These are phyloP conservation scores for Massospora cicadina DNA, from an alignment of 371 early-diverging fungal species.

Conservation along the genomic window DNA sequence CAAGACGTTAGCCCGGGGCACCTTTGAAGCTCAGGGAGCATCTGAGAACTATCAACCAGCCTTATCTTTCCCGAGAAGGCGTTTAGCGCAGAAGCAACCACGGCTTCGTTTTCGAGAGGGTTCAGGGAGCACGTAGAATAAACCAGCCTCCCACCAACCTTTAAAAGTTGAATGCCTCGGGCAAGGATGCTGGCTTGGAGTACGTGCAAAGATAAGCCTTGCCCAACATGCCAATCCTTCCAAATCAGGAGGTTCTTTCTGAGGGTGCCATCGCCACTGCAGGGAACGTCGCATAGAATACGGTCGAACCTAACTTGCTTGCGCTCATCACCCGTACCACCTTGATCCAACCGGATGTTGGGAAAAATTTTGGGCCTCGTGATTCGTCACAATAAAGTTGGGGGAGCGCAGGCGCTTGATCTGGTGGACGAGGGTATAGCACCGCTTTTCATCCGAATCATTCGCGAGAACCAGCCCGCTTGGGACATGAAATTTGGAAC, in stretches of 20 bases:
- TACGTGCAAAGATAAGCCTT: conserved; percentile 63
- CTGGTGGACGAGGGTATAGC: conserved; percentile 91
- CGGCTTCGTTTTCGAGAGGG: conserved; percentile 95
- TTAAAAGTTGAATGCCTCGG: conserved; percentile 74
- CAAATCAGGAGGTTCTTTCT: conserved; percentile 92
- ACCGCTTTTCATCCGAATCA: conserved; percentile 82
- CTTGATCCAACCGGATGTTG: too few species aligned
- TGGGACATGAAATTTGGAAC: neutral
- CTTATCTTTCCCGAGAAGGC: conserved; percentile 36
- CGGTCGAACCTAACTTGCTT: conserved; percentile 69
- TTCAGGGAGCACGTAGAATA: conserved; percentile 99
- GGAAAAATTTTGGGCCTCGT: conserved; percentile 89
- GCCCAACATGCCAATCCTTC: conserved; percentile 62
- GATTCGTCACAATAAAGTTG: conserved; percentile 87
- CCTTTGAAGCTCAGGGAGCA: conserved; percentile 56
- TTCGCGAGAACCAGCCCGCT: conserved; percentile 93
- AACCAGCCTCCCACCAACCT: conserved; percentile 87
- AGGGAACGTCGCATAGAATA: conserved; percentile 96
- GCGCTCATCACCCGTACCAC: conserved; percentile 8
- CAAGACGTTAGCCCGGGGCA: conserved; percentile 63
- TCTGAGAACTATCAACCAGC: conserved; percentile 62
- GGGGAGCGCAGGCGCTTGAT: conserved; percentile 81
- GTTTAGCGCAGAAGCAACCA: conserved; percentile 67
- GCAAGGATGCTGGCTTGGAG: conserved; percentile 77
- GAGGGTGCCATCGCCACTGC: conserved; percentile 97